These are phyloP conservation scores for Xerophyta viscosa DNA, from an alignment of 106 monocot species.

Conservation along the genomic window DNA sequence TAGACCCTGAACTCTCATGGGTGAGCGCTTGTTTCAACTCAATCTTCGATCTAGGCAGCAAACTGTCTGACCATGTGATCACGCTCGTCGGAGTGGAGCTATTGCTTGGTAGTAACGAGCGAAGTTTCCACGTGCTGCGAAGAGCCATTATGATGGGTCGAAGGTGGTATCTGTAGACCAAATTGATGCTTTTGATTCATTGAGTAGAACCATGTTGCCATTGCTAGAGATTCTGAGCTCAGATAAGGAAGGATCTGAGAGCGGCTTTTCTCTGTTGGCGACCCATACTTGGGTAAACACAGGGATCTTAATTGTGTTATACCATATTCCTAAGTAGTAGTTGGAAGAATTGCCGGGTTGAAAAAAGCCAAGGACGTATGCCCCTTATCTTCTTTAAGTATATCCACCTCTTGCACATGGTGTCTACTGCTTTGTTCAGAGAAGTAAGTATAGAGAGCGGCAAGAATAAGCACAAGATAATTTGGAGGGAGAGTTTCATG, in stretches of 20 bases:
- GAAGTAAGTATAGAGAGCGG: no score
- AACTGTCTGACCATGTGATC: conserved; percentile 40
- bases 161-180: conserved; percentile 35
- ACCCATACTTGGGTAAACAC: conserved; percentile 25
- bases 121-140: conserved; percentile 40
- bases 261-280: conserved; percentile 20
- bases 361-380: conserved; percentile 44
- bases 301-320: conserved; percentile 34
- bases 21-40: conserved; percentile 31
- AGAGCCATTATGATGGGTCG: conserved; percentile 12
- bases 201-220: conserved; percentile 25
- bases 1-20: conserved; percentile 11
- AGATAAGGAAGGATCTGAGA: conserved; percentile 3
- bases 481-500: no score
- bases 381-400: no score
- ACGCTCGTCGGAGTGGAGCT: neutral
- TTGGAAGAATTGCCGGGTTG: conserved; percentile 9
- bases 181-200: conserved; percentile 2
- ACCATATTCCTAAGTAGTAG: conserved; percentile 49
- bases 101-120: conserved; percentile 20
- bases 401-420: no score
- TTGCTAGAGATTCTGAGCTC: conserved; percentile 16
- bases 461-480: no score
- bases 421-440: no score
- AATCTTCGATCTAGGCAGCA: conserved; percentile 42